Evolutionary conservation across 495 filamentous ascomycete genomes (phyloP).

Genomic region (Trichocladium antarcticum): DNA sequence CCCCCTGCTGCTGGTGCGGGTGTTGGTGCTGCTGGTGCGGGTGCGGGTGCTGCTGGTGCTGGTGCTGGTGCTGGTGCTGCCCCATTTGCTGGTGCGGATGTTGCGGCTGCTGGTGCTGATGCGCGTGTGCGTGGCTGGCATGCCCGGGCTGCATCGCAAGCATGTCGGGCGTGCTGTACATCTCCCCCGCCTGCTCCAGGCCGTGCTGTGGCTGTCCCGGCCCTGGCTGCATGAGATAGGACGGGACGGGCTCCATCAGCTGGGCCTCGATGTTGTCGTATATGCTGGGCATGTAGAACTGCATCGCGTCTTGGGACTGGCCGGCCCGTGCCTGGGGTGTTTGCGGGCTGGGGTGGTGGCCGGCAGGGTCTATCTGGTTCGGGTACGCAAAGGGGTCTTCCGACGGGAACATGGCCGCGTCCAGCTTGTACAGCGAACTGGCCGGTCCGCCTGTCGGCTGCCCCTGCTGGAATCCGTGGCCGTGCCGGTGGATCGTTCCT

Average conservation of each 20-base stretch:
- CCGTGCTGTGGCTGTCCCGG: conserved; percentile 19
- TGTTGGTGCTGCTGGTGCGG: conserved; percentile 17
- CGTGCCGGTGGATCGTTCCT: conserved; percentile 12
- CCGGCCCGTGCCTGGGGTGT: conserved; percentile 11
- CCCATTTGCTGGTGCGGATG: conserved; percentile 11
- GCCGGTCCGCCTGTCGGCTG: conserved; percentile 26
- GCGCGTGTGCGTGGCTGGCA: not conserved
- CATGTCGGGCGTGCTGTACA: conserved; percentile 26
- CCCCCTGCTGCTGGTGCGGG: conserved; percentile 26
- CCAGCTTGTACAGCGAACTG: conserved; percentile 57
- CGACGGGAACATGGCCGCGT: conserved; percentile 86
- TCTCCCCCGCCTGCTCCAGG: conserved; percentile 28
- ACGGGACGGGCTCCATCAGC: conserved; percentile 36
- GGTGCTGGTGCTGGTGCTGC: conserved; percentile 9
- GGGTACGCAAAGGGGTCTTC: conserved; percentile 85
- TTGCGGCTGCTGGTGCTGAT: conserved; percentile 1
- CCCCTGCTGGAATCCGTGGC: conserved; percentile 16
- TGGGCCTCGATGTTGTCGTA: conserved; percentile 41
- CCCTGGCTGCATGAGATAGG: conserved; percentile 35
- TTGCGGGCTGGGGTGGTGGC: conserved; percentile 15
- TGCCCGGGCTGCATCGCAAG: conserved; percentile 14
- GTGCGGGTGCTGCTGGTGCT: conserved; percentile 3
- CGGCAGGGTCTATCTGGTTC: conserved; percentile 51
- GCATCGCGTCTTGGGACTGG: conserved; percentile 21
- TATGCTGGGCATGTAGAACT: conserved; percentile 33